phyloP scores from a whole-genome alignment of 805 yeast species.

The Myxozyma nipponensis region DNA sequence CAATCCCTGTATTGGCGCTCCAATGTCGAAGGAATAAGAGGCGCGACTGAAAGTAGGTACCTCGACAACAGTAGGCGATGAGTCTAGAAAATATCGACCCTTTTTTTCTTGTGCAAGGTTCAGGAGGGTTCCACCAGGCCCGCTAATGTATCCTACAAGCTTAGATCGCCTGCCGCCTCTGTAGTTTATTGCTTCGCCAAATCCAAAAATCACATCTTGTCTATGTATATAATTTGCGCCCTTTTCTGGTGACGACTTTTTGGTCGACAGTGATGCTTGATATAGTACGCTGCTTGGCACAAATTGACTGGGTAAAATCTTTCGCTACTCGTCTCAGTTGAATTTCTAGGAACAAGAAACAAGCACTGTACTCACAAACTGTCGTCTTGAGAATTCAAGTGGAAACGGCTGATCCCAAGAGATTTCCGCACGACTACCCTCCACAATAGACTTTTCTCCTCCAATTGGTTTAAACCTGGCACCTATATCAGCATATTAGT shows the following conservation, averaged over 20 bases:
- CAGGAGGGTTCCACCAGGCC: slow-evolving; percentile 6
- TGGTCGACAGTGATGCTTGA: background rate
- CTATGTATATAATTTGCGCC: slow-evolving; percentile 4
- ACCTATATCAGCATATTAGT: too few relatives aligned
- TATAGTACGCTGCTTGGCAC: slow-evolving; percentile 14
- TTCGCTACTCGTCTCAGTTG: slow-evolving; percentile 2
- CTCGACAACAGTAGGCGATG: background rate
- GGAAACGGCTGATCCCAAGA: slow-evolving; percentile 17
- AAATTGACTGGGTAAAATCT: slow-evolving; percentile 12
- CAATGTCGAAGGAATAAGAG: background rate
- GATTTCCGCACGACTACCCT: slow-evolving; percentile 1
- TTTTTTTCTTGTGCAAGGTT: background rate
- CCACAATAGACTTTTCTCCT: background rate
- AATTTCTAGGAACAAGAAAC: too few relatives aligned
- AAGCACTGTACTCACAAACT: slow-evolving; percentile 7
- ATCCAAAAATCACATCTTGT: slow-evolving; percentile 4
- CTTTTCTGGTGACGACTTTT: background rate
- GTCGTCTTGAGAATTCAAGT: slow-evolving; percentile 17
- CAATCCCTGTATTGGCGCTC: slow-evolving; percentile 11
- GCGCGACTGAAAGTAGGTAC: slow-evolving; percentile 9
- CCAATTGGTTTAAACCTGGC: slow-evolving; percentile 7
- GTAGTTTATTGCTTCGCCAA: slow-evolving; percentile 12
- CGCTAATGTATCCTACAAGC: slow-evolving; percentile 13
- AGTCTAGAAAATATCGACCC: slow-evolving; percentile 1
- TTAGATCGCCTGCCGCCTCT: background rate